Base-by-base conservation (phyloP, 805 yeast genomes). In the Myxozyma melibiosi region DNA sequence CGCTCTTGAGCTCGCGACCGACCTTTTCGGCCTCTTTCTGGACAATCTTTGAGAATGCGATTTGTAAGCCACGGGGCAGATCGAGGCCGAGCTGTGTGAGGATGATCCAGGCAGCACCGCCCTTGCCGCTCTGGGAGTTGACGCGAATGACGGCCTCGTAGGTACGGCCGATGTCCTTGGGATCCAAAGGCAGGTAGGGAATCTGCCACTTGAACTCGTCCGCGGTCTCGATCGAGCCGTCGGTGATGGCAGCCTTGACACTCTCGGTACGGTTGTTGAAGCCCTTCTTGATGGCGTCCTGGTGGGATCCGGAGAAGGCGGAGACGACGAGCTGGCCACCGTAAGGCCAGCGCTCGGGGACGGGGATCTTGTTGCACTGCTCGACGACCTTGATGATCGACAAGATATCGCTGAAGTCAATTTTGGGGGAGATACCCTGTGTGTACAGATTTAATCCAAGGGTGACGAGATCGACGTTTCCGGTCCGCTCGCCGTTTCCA, bases 91-190 rank as follows among this genome's bases (percentile, higher is more conserved):
- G 78, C 64, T 81, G 80, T 63, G 88, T 79, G 68, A 88, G 77
- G 68, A 88, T 85, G 64, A 88, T 85, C 94, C 95, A 88, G 4
- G 95, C 88, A 9, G 92, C 86, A 64, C 95, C 95, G 67, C 95
- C 95, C 74, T 88, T 88, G 61, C 96, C 96, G 25, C 88, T 82
- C 74, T 88, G 95, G 11, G 94, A 87, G 73, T 88, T 88, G 70
- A 88, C 94, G 69, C 96, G 82, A 66, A 88, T 88, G 54, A 88
- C 87, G n/a, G 95, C 94, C 73, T 88, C 96, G 74, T 88, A 88
- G n/a, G 86, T 86, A 71, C 94, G 82, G 50, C 95, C 95, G 66
- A 88, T 84, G 70, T 88, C 95, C 65, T 81, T 78, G 44, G 96
- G 96, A 69, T 88, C 96, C 68, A 88, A 78, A 28, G 96, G 95